Base-by-base conservation (phyloP, 129 eudicot genomes). In the Chrysanthemum lavandulifolium region DNA sequence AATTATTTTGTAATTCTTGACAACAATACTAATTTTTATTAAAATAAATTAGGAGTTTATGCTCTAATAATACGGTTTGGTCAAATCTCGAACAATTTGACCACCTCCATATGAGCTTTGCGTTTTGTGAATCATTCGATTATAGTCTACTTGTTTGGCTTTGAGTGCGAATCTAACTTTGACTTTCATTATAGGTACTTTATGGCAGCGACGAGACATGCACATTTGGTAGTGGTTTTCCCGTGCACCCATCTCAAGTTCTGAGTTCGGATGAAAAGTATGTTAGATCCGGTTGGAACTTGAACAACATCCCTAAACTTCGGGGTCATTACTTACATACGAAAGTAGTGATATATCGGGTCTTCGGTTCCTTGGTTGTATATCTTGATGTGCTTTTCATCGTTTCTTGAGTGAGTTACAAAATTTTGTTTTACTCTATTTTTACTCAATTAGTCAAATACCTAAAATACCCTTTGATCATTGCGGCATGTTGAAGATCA, bases 201-300 rank as follows among this genome's bases (percentile, higher is more conserved):
- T 94, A 94, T 73, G 98, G 98, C 7, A n/a, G 97, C 97, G 98
- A 94, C 72, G n/a, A 94, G 81, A 94, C 93, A n/a, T 87, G 93
- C 43, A 81, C 76, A 14, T 88, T 94, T 48, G 97, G 96, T 72
- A 94, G 98, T 52, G 98, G 98, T 33, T 94, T 94, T 65, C 97
- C 93, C 10, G 79, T 21, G 13, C 23, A 59, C 45, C 25, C 77
- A 11, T 58, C 70, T 64, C 81, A 86, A 81, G 84, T 71, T 82
- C 60, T 29, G 67, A 76, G 73, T 68, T 67, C 82, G 5, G 86
- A 90, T 48, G 87, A 74, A 5, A 81, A 84, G 84, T 94, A 94
- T 54, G 75, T 90, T 16, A 79, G 72, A 65, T 82, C 98, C 23
- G 98, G 97, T 27, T 94, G 98, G 98, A 94, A 94, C 84, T 88